phyloP scores from a whole-genome alignment of 2,329 filamentous ascomycete species.

The Colletotrichum sp. region DNA sequence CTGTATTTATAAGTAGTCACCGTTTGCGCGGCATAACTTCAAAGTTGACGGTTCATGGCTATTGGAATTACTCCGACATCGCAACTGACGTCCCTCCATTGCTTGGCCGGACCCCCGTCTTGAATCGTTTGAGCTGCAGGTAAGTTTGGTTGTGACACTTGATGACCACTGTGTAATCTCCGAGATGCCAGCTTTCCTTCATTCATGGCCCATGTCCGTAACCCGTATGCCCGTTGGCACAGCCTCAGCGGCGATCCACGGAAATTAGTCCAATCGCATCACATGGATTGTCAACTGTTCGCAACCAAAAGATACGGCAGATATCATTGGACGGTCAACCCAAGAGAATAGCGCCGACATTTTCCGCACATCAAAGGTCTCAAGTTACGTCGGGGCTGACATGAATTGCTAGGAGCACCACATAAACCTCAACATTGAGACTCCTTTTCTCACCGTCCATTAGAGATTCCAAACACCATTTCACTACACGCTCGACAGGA shows the following conservation, averaged over 20 bases:
- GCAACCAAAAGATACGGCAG: neutral
- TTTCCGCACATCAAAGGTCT: neutral
- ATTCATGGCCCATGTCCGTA: neutral
- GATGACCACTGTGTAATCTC: neutral
- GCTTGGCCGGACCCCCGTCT: neutral
- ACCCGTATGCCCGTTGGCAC: neutral
- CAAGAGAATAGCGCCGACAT: accelerated
- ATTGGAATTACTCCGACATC: neutral
- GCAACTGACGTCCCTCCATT: neutral
- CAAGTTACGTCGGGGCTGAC: neutral
- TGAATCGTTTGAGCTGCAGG: neutral
- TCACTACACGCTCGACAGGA: too few species aligned
- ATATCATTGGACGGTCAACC: neutral
- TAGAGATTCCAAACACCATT: too few species aligned
- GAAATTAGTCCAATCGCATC: neutral
- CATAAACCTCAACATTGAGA: too few species aligned
- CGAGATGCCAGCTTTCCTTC: neutral
- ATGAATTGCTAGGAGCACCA: neutral
- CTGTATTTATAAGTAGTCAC: neutral
- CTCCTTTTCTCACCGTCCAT: too few species aligned
- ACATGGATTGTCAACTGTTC: neutral
- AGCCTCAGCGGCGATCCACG: neutral
- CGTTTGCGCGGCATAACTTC: neutral
- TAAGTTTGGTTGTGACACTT: neutral
- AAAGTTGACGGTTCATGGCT: neutral